These are phyloP conservation scores for Fusarium sp. DNA, from an alignment of 2,329 filamentous ascomycete species.

Conservation along the genomic window DNA sequence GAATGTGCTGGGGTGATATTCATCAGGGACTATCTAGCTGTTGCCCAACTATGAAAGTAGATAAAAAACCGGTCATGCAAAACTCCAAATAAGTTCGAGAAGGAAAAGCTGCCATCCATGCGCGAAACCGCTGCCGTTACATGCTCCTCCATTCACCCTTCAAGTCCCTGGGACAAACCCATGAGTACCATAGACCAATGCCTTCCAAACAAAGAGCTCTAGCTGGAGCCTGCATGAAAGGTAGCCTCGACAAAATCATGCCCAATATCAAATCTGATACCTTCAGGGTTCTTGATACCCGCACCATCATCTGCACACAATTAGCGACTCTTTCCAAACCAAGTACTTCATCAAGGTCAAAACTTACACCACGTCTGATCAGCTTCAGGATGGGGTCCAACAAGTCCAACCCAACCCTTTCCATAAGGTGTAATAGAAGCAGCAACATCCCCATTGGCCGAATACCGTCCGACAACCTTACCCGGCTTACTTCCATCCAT, in stretches of 20 bases:
- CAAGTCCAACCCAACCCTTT: slow-evolving; percentile 20
- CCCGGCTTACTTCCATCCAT: background rate
- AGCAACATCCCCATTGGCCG: slow-evolving; percentile 1
- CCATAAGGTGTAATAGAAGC: slow-evolving; percentile 10
- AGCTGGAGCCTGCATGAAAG: background rate
- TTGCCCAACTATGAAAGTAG: no score
- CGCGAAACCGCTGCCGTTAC: no score
- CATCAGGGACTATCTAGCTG: no score
- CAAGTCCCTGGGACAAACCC: background rate
- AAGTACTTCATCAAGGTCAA: fast-evolving
- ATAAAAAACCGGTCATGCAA: background rate
- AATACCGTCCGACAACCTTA: background rate
- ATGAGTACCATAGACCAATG: background rate
- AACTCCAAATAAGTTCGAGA: fast-evolving
- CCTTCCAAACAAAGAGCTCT: fast-evolving
- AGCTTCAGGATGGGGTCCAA: slow-evolving; percentile 15
- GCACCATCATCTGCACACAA: background rate
- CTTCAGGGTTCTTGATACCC: slow-evolving; percentile 1
- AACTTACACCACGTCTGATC: slow-evolving; percentile 17
- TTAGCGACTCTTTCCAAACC: background rate
- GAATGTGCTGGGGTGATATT: background rate
- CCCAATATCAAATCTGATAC: slow-evolving; percentile 1
- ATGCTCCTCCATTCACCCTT: no score
- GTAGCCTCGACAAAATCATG: slow-evolving; percentile 10
- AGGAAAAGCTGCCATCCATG: background rate